These are phyloP conservation scores for Phlebiopsis flavidoalba DNA, from an alignment of 768 basidiomycete species.

Conservation along the genomic window DNA sequence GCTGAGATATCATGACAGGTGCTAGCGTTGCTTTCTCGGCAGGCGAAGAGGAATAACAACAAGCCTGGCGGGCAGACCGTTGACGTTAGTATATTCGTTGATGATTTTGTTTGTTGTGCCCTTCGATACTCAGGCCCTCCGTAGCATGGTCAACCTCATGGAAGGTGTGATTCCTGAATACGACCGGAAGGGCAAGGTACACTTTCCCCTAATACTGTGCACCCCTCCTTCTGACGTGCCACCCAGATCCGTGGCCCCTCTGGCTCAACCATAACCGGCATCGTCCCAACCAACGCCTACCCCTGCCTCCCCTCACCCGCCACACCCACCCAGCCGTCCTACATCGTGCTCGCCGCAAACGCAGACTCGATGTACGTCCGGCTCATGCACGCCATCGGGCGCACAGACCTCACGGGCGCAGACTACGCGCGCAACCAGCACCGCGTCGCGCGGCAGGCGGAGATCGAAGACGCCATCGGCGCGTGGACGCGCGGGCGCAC, in stretches of 20 bases:
- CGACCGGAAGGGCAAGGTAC: slow-evolving; percentile 63
- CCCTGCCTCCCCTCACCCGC: slow-evolving; percentile 51
- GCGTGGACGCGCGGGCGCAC: slow-evolving; percentile 49
- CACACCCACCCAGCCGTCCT: slow-evolving; percentile 38
- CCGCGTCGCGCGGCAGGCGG: slow-evolving; percentile 36
- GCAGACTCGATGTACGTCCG: slow-evolving; percentile 66
- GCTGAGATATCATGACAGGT: slow-evolving; percentile 33
- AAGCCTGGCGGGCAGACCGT: slow-evolving; percentile 44
- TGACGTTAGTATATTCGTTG: slow-evolving; percentile 76
- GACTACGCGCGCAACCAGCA: slow-evolving; percentile 39
- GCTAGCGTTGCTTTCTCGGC: slow-evolving; percentile 51
- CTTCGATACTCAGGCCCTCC: neutral
- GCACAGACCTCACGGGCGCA: slow-evolving; percentile 55
- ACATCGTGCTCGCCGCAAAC: slow-evolving; percentile 70
- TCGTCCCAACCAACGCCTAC: slow-evolving; percentile 72
- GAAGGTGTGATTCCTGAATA: slow-evolving; percentile 75
- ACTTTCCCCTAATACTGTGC: neutral
- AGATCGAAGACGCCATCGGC: slow-evolving; percentile 60
- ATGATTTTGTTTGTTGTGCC: slow-evolving; percentile 25
- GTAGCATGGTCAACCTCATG: slow-evolving; percentile 72
- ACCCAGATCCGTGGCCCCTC: slow-evolving; percentile 62
- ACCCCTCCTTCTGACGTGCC: neutral
- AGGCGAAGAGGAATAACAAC: slow-evolving; percentile 27
- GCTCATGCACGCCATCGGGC: slow-evolving; percentile 56
- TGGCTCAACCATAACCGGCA: slow-evolving; percentile 70